Base-by-base conservation (phyloP, 306 rosid genomes). In the Ochetophila trinervis region DNA sequence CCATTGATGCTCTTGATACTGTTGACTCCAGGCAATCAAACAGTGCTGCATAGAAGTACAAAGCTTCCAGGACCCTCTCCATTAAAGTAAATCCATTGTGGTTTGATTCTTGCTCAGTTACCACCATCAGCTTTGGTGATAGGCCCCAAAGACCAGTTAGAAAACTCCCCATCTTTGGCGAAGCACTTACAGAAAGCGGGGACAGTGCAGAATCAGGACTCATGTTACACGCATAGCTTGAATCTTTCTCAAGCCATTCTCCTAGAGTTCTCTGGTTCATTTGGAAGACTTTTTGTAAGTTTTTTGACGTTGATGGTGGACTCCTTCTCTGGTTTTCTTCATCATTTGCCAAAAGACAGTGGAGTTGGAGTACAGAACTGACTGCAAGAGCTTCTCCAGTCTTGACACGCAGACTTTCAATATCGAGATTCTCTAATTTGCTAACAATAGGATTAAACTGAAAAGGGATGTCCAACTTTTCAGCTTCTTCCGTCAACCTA, bases 41-140 rank as follows among this genome's bases (percentile, higher is more conserved):
- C 57, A 88, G 63, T 12, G 95, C 84, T 44, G 84, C 88, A 51
- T 90, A 90, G 21, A 78, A 90, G 76, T 85, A 20, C 53, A 87
- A 32, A 22, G 95, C 90, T 58, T 67, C 76, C 23, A 67, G 51
- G 24, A 87, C 73, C 75, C 96, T 87, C 67, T 92, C 98, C 84
- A 79, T 70, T 20, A 92, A 65, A 35, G 68, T 78, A 15, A 72
- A 77, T 18, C 91, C 91, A 53, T 83, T 91, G 62, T 85, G 83
- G 79, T 92, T 82, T n/a, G 98, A 81, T 71, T 92, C 95, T 57
- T 92, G 98, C 76, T 92, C 98, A 1, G 95, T 89, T 14, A 92
- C 53, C 40, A 92, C 91, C 67, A 87, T 42, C 11, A 92, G 52
- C 59, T 89, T 92, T 0, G 96, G 95, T 18, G 89, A 68, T 16